phyloP scores from a whole-genome alignment of 805 yeast species.

The Starmerella apicola region DNA sequence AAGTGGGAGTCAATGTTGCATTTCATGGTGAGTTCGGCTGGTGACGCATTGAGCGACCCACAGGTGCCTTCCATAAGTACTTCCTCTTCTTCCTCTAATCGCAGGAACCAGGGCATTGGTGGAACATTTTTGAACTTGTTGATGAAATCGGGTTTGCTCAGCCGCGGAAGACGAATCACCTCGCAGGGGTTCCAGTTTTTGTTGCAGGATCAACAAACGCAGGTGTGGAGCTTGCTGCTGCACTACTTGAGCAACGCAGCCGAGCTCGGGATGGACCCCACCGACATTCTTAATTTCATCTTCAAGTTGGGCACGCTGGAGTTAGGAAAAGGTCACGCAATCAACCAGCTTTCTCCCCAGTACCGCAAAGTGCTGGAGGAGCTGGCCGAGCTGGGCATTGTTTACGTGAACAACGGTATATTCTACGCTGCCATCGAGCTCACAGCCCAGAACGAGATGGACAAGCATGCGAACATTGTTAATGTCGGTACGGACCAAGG shows the following conservation, averaged over 20 bases:
- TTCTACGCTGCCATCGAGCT: constrained; percentile 20
- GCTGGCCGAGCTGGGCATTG: constrained; percentile 79
- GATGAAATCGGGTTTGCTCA: constrained; percentile 79
- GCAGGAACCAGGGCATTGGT: constrained; percentile 1
- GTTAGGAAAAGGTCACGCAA: constrained; percentile 73
- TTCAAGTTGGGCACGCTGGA: constrained; percentile 89
- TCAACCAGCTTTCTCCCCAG: constrained; percentile 58
- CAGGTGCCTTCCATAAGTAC: not conserved
- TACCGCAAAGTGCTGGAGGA: constrained; percentile 81
- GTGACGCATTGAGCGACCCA: constrained; percentile 40
- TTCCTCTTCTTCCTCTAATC: not conserved
- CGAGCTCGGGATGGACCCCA: constrained; percentile 82
- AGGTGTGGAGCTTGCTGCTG: constrained; percentile 81
- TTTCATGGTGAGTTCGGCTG: constrained; percentile 84
- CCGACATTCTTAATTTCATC: constrained; percentile 85
- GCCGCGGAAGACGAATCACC: constrained; percentile 48
- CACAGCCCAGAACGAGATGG: constrained; percentile 4
- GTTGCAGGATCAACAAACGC: constrained; percentile 84
- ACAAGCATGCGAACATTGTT: not conserved
- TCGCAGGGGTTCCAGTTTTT: constrained; percentile 88
- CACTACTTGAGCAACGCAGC: constrained; percentile 82
- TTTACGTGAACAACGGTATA: constrained; percentile 40
- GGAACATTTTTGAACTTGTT: constrained; percentile 51
- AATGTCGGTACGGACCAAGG: constrained; percentile 52
- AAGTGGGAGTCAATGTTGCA: constrained; percentile 94